phyloP scores from a whole-genome alignment of 495 filamentous ascomycete species.

The Trichocladium uniseriatum region DNA sequence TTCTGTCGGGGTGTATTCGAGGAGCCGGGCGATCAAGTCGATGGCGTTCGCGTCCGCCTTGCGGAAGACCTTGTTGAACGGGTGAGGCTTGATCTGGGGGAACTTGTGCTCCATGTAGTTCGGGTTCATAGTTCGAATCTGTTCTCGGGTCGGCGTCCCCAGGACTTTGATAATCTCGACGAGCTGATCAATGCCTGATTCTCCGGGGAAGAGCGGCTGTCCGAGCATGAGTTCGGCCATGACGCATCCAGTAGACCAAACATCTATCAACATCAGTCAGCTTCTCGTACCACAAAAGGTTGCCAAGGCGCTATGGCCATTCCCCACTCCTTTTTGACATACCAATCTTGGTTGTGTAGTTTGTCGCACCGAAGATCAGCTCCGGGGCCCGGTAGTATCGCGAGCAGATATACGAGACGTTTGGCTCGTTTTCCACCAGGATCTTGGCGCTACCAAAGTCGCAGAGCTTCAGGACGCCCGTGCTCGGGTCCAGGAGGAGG shows the following conservation, averaged over 20 bases:
- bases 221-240: constrained; percentile 99
- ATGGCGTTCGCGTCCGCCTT: constrained; percentile 88
- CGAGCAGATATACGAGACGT: constrained; percentile 99
- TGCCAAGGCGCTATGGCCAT: neutral
- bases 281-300: neutral
- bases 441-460: constrained; percentile 99
- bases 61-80: constrained; percentile 97
- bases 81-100: constrained; percentile 98
- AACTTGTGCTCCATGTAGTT: constrained; percentile 99
- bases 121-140: constrained; percentile 99
- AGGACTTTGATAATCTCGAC: constrained; percentile 99
- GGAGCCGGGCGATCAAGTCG: constrained; percentile 82
- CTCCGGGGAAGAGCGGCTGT: constrained; percentile 96
- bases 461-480: constrained; percentile 91
- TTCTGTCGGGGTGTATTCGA: constrained; percentile 96
- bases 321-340: constrained; percentile 23
- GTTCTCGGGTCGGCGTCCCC: constrained; percentile 93
- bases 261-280: constrained; percentile 50
- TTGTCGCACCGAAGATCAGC: constrained; percentile 97
- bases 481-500: constrained; percentile 80
- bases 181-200: constrained; percentile 96
- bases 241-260: constrained; percentile 98
- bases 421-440: constrained; percentile 95
- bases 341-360: constrained; percentile 99
- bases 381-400: constrained; percentile 97